Percentiles rank a stretch among this genome's conserved stretches.
phyloP scores from a whole-genome alignment of 805 yeast genomes.

The Saccharomycopsis vini region DNA sequence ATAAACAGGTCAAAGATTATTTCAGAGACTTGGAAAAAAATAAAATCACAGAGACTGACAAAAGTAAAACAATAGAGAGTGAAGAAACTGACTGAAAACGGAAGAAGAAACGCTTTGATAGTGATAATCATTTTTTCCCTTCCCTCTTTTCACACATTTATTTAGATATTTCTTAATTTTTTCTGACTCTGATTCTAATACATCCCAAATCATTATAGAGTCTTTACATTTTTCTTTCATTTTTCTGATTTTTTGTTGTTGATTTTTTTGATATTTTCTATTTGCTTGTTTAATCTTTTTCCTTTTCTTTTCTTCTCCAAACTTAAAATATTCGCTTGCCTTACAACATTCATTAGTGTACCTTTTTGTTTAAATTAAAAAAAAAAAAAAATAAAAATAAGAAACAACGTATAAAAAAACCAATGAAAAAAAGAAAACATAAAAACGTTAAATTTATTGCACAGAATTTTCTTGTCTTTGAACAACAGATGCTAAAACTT shows the following conservation, averaged over 20 bases:
- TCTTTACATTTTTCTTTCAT: no score
- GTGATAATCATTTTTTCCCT: no score
- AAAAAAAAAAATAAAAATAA: constrained; percentile 1
- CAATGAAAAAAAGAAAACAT: not conserved
- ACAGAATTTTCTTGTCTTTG: constrained; percentile 24
- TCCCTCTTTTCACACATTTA: no score
- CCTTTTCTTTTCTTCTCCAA: not conserved
- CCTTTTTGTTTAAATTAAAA: not conserved
- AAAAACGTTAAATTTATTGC: constrained; percentile 1
- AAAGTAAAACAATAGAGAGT: not conserved
- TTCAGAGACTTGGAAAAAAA: not conserved
- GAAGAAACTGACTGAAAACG: not conserved
- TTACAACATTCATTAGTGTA: not conserved
- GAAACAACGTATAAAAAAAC: not conserved
- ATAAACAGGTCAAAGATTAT: not conserved
- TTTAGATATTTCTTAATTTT: no score
- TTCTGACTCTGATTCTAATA: no score
- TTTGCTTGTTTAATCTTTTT: constrained; percentile 1
- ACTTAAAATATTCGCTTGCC: not conserved
- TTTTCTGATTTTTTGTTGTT: no score
- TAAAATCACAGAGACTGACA: not conserved
- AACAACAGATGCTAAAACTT: constrained; percentile 39
- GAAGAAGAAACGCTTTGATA: no score
- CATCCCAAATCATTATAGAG: no score
- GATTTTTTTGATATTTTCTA: not conserved